Evolutionary conservation across 768 basidiomycete genomes (phyloP).

Genomic region (Serendipita vermifera): DNA sequence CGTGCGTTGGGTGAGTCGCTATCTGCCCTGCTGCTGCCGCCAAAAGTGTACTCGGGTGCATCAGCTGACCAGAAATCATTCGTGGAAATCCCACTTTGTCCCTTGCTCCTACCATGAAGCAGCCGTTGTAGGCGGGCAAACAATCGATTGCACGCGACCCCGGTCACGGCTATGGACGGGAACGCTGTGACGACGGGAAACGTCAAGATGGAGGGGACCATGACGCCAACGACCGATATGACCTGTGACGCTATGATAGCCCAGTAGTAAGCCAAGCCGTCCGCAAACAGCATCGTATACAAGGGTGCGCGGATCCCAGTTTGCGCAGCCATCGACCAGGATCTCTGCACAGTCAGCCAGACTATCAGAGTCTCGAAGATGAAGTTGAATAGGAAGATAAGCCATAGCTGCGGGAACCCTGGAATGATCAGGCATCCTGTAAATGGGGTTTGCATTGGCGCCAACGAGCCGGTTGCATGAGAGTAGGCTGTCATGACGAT

Average conservation of each 20-base stretch:
- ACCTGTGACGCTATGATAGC: not conserved
- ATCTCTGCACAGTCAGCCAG: not conserved
- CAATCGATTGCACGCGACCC: not conserved
- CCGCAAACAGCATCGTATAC: not conserved
- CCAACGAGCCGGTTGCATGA: not conserved
- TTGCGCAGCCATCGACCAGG: not conserved
- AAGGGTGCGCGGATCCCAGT: not conserved
- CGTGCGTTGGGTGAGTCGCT: no score
- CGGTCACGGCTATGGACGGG: not conserved
- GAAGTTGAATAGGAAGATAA: not conserved
- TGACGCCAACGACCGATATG: not conserved
- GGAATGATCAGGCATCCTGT: not conserved
- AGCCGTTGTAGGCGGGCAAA: not conserved
- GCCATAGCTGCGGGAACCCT: not conserved
- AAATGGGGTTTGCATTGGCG: not conserved
- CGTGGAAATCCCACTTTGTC: no score
- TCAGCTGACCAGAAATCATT: no score
- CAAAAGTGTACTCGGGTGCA: no score
- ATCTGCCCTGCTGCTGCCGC: no score
- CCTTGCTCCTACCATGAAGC: no score
- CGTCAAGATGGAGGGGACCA: not conserved
- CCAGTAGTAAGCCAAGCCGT: not conserved
- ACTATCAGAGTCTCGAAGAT: not conserved
- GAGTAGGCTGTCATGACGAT: not conserved
- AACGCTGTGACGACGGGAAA: not conserved